phyloP scores from a whole-genome alignment of 2,329 filamentous ascomycete species.

The Colletotrichum tabaci region DNA sequence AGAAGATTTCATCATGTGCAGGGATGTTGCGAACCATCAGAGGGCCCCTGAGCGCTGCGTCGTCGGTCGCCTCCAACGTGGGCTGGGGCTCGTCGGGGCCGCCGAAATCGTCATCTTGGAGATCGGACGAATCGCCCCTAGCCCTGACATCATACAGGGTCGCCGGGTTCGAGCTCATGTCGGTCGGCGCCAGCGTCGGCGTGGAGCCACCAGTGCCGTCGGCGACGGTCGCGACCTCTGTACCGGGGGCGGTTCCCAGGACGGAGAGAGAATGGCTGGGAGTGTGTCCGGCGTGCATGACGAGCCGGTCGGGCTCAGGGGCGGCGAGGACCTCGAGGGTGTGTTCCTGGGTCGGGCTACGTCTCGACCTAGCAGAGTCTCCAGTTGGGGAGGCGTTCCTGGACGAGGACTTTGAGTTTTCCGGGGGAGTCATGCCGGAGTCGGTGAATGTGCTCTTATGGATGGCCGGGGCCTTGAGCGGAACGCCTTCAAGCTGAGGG shows the following conservation, averaged over 20 bases:
- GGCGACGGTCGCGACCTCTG: slow-evolving; percentile 56
- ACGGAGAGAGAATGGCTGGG: slow-evolving; percentile 72
- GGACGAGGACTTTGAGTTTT: slow-evolving; percentile 48
- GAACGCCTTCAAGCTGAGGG: slow-evolving; percentile 72
- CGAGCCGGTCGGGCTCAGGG: slow-evolving; percentile 66
- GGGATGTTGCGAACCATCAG: slow-evolving; percentile 70
- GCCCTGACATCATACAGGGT: slow-evolving; percentile 37
- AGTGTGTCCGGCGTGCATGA: slow-evolving; percentile 75
- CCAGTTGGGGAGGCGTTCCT: slow-evolving; percentile 49
- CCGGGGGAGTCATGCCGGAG: slow-evolving; percentile 47
- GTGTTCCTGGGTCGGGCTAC: slow-evolving; percentile 55
- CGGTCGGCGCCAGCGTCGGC: slow-evolving; percentile 47
- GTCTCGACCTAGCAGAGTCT: slow-evolving; percentile 45
- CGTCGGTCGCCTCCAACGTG: slow-evolving; percentile 58
- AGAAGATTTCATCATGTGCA: slow-evolving; percentile 69
- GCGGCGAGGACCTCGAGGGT: slow-evolving; percentile 64
- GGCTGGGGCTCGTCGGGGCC: slow-evolving; percentile 46
- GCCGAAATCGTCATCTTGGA: slow-evolving; percentile 30
- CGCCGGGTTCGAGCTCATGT: slow-evolving; percentile 35
- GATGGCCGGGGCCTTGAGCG: slow-evolving; percentile 68
- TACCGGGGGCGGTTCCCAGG: slow-evolving; percentile 61
- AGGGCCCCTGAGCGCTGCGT: slow-evolving; percentile 65
- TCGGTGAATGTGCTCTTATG: slow-evolving; percentile 67
- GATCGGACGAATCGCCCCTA: slow-evolving; percentile 34
- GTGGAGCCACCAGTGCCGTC: slow-evolving; percentile 59